phyloP scores from a whole-genome alignment of 2,329 filamentous ascomycete species.

The Ophiosphaerella herpotricha region DNA sequence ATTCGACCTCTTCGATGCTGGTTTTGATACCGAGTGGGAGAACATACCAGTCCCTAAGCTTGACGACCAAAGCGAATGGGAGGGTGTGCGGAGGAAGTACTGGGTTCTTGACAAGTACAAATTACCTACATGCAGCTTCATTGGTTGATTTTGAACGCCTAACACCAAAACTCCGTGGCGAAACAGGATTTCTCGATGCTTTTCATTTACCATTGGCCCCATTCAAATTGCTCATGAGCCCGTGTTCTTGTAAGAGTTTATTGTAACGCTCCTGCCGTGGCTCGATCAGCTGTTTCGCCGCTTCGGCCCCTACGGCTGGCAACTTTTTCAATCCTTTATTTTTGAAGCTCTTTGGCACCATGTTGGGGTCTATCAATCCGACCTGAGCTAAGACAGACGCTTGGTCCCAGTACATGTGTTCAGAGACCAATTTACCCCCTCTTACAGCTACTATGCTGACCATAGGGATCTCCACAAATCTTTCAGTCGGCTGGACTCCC shows the following conservation, averaged over 20 bases:
- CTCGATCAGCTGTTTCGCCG: slow-evolving; percentile 50
- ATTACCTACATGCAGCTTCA: slow-evolving; percentile 74
- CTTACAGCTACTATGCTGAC: slow-evolving; percentile 61
- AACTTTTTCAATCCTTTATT: slow-evolving; percentile 47
- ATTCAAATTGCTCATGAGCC: slow-evolving; percentile 36
- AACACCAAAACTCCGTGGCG: slow-evolving; percentile 14
- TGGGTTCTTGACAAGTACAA: slow-evolving; percentile 84
- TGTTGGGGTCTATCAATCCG: slow-evolving; percentile 59
- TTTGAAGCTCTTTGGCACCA: slow-evolving; percentile 52
- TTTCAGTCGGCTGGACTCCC: slow-evolving; percentile 60
- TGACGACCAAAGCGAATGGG: slow-evolving; percentile 77
- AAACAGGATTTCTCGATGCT: background rate
- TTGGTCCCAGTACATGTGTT: slow-evolving; percentile 66
- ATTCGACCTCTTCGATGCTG: slow-evolving; percentile 86
- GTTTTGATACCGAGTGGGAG: slow-evolving; percentile 86
- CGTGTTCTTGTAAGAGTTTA: slow-evolving; percentile 42
- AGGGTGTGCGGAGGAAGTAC: slow-evolving; percentile 84
- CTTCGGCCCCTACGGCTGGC: slow-evolving; percentile 48
- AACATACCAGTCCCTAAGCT: slow-evolving; percentile 75
- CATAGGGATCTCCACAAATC: slow-evolving; percentile 59
- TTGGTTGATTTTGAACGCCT: slow-evolving; percentile 57
- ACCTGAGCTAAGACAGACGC: slow-evolving; percentile 62
- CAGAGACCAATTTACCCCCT: slow-evolving; percentile 58
- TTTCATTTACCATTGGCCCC: slow-evolving; percentile 17
- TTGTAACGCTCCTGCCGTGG: slow-evolving; percentile 49